Evolutionary conservation across 73 alveolate genomes (phyloP), one percentile per base, ranked within the genome.

Genomic region (Paramecium octaurelia): DNA sequence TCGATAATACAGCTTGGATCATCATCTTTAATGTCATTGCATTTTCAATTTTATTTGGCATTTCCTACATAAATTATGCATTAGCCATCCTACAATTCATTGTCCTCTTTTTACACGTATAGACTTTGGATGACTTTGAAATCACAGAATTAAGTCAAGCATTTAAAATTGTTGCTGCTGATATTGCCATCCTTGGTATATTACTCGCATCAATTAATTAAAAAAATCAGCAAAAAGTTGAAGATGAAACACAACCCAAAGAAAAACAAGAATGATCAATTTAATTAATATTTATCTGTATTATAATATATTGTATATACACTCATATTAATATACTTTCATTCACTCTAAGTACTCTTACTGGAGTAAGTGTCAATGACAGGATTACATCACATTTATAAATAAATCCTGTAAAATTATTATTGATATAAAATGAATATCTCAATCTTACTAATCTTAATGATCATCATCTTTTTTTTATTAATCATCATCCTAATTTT

Each of bases 91-190:
- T 64, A 6, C 3, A 64, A 64, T 31, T 34, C 8, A 27, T 64
- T 12, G 46, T 64, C 42, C 24, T 64, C 12, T 64, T 64, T 31
- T 34, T 64, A 8, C 84, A 64, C 12, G 5, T 64, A 3, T 20
- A 34, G 29, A 31, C 50, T 23, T 34, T 64, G 12, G 84, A 64
- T 64, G 84, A 64, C 27, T 27, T 64, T 14, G 84, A 64, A 64
- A 64, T 64, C 24, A 64, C 84, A 64, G 84, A 64, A 64, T 64
- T 64, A 24, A 64, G 84, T 64, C 48, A 31, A 27, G 46, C 84
- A 64, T 64, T 64, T 64, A 64, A 64, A 64, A 64, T 64, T 23
- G 84, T 64, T 8, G 84, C 84, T 27, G 84, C 50, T 31, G 84
- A 64, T 27, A 64, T 64, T 27, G 50, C 46, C 8, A 64, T 64